Base-by-base conservation (phyloP, 768 basidiomycete genomes). In the Mycena maculata region DNA sequence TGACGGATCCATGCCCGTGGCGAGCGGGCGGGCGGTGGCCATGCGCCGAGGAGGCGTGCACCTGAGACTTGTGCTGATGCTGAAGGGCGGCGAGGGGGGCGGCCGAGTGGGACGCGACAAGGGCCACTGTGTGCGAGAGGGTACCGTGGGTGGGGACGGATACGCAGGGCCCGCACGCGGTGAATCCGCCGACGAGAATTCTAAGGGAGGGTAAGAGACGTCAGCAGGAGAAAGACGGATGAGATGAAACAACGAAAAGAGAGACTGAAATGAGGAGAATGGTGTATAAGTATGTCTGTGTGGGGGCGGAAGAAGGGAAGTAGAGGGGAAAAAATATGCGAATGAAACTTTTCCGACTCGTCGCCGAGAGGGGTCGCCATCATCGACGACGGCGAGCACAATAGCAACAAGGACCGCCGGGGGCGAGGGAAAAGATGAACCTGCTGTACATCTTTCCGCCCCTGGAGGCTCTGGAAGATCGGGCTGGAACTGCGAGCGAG, bases 401-500 rank as follows among this genome's bases (percentile, higher is more conserved):
- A 16, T 52, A 41, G 23, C 54, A 41, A 25, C 23, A 41, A 55
- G 23, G 36, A 54, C 30, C 23, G 54, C 39, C 23, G 36, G 38
- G 38, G 38, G 38, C 53, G 36, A 55, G 38, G 36, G 54, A 55
- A 55, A 55, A 41, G 54, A 27, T 55, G 54, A 12, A 55, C 38
- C 39, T 8, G 39, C 54, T 41, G 39, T 55, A 55, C 54, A 55
- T 55, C 23, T 39, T 55, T 55, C 54, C 36, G 38, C 54, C 25
- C 39, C 39, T 23, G 54, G 54, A 41, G 18, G 54, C 54, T 55
- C 54, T 55, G 54, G 54, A 55, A 41, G 39, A 57, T 57, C 42
- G 55, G 42, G 55, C 25, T 57, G 54, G 25, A 57, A n/a, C 55
- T 44, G 55, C 55, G 42, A 57, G 55, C 41, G 55, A 27, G 41